These are phyloP conservation scores for Capronia americana DNA, from an alignment of 2,329 filamentous ascomycete genomes.

Conservation along the genomic window DNA sequence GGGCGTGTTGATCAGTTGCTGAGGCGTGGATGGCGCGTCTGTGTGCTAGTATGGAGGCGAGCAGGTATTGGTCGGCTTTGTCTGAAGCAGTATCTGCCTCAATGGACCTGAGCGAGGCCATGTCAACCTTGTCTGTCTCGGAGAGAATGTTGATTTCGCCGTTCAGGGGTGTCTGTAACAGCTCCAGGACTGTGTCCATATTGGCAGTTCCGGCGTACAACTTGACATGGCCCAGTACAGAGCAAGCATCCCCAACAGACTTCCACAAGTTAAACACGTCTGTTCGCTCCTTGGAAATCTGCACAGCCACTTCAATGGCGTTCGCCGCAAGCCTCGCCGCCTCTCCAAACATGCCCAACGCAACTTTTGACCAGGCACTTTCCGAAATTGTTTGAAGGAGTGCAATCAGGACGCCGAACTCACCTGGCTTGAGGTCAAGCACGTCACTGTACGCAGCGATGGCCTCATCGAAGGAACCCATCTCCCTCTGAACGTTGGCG, in stretches of 20 bases:
- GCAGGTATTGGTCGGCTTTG: constrained; percentile 62
- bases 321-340: constrained; percentile 73
- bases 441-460: constrained; percentile 78
- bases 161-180: constrained; percentile 25
- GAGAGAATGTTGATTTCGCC: constrained; percentile 67
- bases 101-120: constrained; percentile 37
- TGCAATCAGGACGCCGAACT: constrained; percentile 87
- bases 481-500: constrained; percentile 88
- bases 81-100: constrained; percentile 39
- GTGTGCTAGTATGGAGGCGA: constrained; percentile 79
- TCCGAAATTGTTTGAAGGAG: constrained; percentile 88
- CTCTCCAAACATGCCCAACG: constrained; percentile 86
- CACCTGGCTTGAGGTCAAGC: constrained; percentile 68
- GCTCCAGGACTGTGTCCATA: constrained; percentile 37
- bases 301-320: constrained; percentile 70
- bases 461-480: constrained; percentile 87
- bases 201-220: constrained; percentile 70
- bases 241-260: constrained; percentile 83
- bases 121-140: constrained; percentile 67
- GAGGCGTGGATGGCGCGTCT: constrained; percentile 82
- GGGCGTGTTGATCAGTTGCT: constrained; percentile 78
- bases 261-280: constrained; percentile 96
- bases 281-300: constrained; percentile 65
- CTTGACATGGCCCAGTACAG: constrained; percentile 81
- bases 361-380: constrained; percentile 75